phyloP scores from a whole-genome alignment of 345 rosid species.

The Hibiscus trionum region DNA sequence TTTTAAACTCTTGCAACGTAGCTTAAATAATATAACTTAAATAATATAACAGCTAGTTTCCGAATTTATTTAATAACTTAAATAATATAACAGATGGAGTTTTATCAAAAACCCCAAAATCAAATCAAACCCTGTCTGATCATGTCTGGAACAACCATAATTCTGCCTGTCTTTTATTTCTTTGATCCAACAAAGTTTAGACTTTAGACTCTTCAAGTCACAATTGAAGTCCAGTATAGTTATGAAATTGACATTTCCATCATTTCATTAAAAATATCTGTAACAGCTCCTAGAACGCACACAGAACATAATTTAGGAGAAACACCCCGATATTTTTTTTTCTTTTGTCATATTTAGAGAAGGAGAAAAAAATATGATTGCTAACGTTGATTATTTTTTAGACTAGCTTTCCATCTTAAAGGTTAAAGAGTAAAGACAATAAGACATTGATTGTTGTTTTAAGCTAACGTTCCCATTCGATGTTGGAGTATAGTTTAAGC shows the following conservation, averaged over 20 bases:
- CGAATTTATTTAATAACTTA: too few relatives aligned
- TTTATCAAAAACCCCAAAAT: too few relatives aligned
- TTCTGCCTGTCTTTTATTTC: not conserved
- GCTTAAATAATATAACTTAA: too few relatives aligned
- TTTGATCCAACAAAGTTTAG: not conserved
- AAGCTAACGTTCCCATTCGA: not conserved
- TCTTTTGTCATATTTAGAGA: too few relatives aligned
- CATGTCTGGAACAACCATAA: not conserved
- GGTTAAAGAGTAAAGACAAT: not conserved
- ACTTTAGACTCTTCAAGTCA: not conserved
- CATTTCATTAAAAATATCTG: conserved; percentile 5
- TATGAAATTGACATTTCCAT: not conserved
- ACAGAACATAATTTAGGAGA: not conserved
- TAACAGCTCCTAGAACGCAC: not conserved
- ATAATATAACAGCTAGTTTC: too few relatives aligned
- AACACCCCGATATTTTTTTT: not conserved
- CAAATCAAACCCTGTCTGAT: not conserved
- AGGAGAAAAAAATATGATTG: not conserved
- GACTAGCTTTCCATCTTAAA: not conserved
- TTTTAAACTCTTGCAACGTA: too few relatives aligned
- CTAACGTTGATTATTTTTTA: not conserved
- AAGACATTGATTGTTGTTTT: not conserved
- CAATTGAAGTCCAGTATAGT: not conserved
- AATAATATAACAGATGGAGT: too few relatives aligned
- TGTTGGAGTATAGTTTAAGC: not conserved